Base-by-base conservation (phyloP, 2,329 filamentous ascomycete species). In the Annulohypoxylon truncatum region DNA sequence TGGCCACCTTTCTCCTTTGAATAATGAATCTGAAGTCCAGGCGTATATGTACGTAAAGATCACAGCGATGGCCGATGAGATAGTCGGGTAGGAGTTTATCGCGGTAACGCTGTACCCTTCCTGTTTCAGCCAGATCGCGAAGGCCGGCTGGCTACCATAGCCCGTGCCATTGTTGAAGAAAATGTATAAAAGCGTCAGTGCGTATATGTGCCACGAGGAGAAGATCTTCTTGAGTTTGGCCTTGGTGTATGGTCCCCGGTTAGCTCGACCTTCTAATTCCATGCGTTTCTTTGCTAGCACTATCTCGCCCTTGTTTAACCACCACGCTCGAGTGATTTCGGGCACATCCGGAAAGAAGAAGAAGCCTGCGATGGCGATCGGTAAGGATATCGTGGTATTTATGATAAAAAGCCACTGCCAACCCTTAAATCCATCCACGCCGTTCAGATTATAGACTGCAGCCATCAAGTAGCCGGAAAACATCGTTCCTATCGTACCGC, bases 151-250 rank as follows among this genome's bases (percentile, higher is more conserved):
- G 10, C 79, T 72, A 15, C 80, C 79, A 7, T 78, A 75, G 1
- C 80, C 78, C 1, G 78, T 80, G 1, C 83, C 87, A 70, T 91
- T 91, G 76, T 89, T 90, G 79, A 90, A 91, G 42, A 85, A 83
- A 72, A 90, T 82, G 73, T 91, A 91, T 1, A 90, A 76, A 0
- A 86, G 58, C 0, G 82, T 83, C 2, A 92, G 78, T 0, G 84
- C 69, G 59, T 89, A 91, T 1, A 91, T 86, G 66, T 89, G 89
- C 89, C 89, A 91, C 4, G 84, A 86, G 0, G 82, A 81, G 61
- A 90, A 85, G 15, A 91, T 90, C 70, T 84, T 86, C 75, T 82
- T 82, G 38, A 91, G 71, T 76, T 89, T 90, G 77, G 73, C 70
- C 55, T 74, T 74, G 0, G 79, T 82, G 61, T 77, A 83, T 0